Evolutionary conservation across 352 stramenopile species (phyloP), one percentile per base, ranked within the genome.

Genomic region (Pythium guiyangense): DNA sequence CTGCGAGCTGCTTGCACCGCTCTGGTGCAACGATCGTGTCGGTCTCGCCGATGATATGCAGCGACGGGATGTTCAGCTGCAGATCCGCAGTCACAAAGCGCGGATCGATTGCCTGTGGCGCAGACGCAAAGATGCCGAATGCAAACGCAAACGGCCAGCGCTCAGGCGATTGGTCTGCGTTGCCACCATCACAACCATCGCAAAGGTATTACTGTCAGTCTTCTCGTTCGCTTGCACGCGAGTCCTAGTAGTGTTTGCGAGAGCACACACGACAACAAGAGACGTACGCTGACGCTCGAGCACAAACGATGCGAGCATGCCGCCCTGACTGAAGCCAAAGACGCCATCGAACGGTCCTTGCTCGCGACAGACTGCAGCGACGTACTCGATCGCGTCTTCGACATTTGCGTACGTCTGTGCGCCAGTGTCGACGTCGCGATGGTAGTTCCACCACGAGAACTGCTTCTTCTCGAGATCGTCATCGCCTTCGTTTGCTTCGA

Each of bases 261-360:
- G 10, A 48, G 37, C 6, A 10, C 11, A 55, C 11, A 6, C n/a
- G n/a, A 3, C 15, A 20, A n/a, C 20, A 22, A 10, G 2, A 29
- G 39, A 76, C 70, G 45, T 62, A 90, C 77, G 70, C 69, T 93
- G 83, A 57, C 73, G 67, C 45, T 90, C 77, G n/a, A 95, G 60
- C 25, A 93, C 71, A 34, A 88, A 34, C 0, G 75, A 81, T 0
- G 83, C 76, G 53, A 91, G 79, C 34, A 77, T 84, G 22, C 81
- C 85, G 34, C 85, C 85, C 52, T 93, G 84, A 57, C 83, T 93
- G 60, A 95, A 95, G 37, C 85, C 85, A 44, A 93, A 90, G 43
- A 95, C 73, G 29, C 86, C 86, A 42, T 94, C 75, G 52, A 95
- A 95, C 12, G 86, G 86, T 18, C 84, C 84, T 44, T 93, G 79